A percentile compares a stretch with the other conserved stretches of the same genome.
Evolutionary conservation across 2,329 filamentous ascomycete species (phyloP).

Genomic region (Paecilomyces formosus): DNA sequence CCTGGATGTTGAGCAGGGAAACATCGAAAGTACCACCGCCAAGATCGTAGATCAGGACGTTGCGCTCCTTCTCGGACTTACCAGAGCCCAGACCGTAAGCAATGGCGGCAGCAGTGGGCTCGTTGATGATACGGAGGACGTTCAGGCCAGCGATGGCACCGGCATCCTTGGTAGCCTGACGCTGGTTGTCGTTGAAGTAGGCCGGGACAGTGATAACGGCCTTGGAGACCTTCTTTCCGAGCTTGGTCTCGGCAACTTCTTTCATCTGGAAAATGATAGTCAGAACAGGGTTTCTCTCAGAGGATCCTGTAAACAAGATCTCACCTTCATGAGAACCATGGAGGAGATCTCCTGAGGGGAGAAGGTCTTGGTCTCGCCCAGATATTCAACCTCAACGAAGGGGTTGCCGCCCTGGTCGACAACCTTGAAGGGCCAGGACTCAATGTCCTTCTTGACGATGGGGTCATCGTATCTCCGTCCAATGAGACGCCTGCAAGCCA

Average conservation of each 20-base stretch:
- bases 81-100: conserved; percentile 94
- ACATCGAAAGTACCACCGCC: conserved; percentile 99
- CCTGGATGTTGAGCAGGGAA: conserved; percentile 96
- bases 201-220: conserved; percentile 97
- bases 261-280: conserved; percentile 65
- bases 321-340: conserved; percentile 96
- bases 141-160: conserved; percentile 96
- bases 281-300: conserved; percentile 13
- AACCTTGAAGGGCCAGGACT: conserved; percentile 99
- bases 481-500: conserved; percentile 72
- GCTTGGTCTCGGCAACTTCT: conserved; percentile 96
- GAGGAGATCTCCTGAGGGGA: conserved; percentile 97
- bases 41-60: conserved; percentile 99
- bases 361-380: conserved; percentile 91
- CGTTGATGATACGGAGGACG: conserved; percentile 99
- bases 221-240: conserved; percentile 98
- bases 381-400: conserved; percentile 90
- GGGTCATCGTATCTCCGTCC: conserved; percentile 92
- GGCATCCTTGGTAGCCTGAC: conserved; percentile 98
- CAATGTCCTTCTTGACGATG: conserved; percentile 96
- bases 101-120: conserved; percentile 95
- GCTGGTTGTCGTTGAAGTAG: conserved; percentile 99
- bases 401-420: conserved; percentile 82
- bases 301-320: conserved; percentile 11
- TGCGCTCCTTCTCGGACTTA: conserved; percentile 96